Evolutionary conservation across 2,329 filamentous ascomycete species (phyloP), one percentile per base, ranked within the genome.

Genomic region (Trichothecium roseum): DNA sequence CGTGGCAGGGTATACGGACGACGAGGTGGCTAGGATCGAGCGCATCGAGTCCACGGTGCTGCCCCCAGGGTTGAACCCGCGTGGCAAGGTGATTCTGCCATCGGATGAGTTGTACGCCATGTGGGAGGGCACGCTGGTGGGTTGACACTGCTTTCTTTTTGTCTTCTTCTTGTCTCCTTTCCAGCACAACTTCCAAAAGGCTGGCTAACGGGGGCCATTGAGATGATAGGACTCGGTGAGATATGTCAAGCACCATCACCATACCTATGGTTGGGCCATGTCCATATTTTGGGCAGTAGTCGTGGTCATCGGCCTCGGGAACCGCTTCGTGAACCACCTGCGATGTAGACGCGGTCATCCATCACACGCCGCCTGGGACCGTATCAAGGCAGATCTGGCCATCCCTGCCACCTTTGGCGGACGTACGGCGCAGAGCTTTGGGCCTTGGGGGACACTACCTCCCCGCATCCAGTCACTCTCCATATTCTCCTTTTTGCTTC

Each of bases 371-470:
- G 29, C 14, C 8, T 44, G 41, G 5, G 40, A 43, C 0, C 61
- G 58, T 54, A 22, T 59, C 13, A 50, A 56, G 29, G 50, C 52
- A 20, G 50, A 53, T 4, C 30, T 66, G 1, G 46, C 51, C 0
- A 40, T 63, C 1, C 63, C 64, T 0, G 63, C 65, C 1, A 59
- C 63, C 0, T 66, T 68, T 32, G 65, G 66, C 1, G 50, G 59
- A 24, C 52, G 53, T 13, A 62, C 56, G 35, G 55, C 64, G 1
- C 60, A 66, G 28, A 61, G 37, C 22, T 34, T 62, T 16, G 53
- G 63, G 3, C 60, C 62, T 20, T 67, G 62, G 54, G 62, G 56
- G 36, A 66, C 63, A 0, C 53, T 67, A 1, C 64, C 64, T 0
- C 59, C 62, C 0, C 49, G 63, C 3, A 45, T 65, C n/a, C 61